Evolutionary conservation across 1,284 basidiomycete species (phyloP).

Genomic region (Ceratobasidium sp.): DNA sequence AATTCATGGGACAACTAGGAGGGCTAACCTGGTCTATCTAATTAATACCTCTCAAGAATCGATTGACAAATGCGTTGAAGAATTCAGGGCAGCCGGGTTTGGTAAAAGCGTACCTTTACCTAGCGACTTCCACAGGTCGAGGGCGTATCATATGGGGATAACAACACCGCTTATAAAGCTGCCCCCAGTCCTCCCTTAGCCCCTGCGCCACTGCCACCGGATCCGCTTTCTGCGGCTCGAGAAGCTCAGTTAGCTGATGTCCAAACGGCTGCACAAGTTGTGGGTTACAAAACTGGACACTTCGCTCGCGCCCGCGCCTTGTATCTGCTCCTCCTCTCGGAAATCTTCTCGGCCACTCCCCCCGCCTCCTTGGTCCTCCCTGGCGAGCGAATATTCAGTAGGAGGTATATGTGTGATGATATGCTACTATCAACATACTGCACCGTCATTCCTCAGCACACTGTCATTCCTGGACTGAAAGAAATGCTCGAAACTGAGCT

Average conservation of each 20-base stretch:
- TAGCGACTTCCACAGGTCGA: constrained; percentile 1
- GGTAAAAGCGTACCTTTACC: not conserved
- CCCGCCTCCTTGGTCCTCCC: constrained; percentile 59
- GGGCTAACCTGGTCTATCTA: constrained; percentile 66
- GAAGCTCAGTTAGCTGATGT: constrained; percentile 62
- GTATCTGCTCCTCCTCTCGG: constrained; percentile 63
- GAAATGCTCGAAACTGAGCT: constrained; percentile 58
- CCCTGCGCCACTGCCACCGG: not conserved
- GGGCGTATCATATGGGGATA: not conserved
- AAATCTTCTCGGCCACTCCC: constrained; percentile 54
- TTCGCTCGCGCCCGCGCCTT: constrained; percentile 66
- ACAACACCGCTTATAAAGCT: too few species aligned
- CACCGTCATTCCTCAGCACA: constrained; percentile 55
- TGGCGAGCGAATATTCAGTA: constrained; percentile 61
- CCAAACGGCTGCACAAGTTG: constrained; percentile 68
- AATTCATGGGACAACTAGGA: constrained; percentile 59
- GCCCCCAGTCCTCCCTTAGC: not conserved
- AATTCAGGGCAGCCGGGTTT: constrained; percentile 18
- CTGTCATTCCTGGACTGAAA: constrained; percentile 56
- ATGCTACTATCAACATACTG: constrained; percentile 67
- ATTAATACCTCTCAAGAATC: constrained; percentile 60
- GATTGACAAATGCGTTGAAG: constrained; percentile 51
- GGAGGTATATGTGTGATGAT: constrained; percentile 65
- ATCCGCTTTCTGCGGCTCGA: constrained; percentile 9
- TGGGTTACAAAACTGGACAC: constrained; percentile 72